Percentiles rank a stretch among this genome's conserved stretches.
These are phyloP conservation scores for Craspedostauros australis DNA, from an alignment of 108 stramenopile species.

Conservation along the genomic window DNA sequence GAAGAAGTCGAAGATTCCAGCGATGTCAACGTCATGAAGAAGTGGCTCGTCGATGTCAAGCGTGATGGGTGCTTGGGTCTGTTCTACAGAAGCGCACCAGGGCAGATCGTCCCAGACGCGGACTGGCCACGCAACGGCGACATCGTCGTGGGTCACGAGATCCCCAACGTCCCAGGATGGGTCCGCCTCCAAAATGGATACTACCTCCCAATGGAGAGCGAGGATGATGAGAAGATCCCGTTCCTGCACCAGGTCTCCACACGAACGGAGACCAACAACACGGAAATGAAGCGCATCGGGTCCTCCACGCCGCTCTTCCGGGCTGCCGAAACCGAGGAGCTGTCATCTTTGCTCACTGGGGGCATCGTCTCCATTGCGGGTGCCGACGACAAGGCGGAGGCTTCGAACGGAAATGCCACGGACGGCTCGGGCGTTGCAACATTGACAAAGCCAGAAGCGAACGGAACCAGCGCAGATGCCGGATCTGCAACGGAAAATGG, in stretches of 20 bases:
- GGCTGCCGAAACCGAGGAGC: conserved; percentile 15
- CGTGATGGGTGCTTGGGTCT: conserved; percentile 77
- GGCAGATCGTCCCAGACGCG: conserved; percentile 81
- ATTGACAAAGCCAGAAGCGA: neutral
- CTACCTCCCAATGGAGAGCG: conserved; percentile 77
- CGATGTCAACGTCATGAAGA: conserved; percentile 60
- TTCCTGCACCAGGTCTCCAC: conserved; percentile 74
- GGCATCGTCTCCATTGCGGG: conserved; percentile 18
- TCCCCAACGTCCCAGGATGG: conserved; percentile 77
- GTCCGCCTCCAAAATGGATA: conserved; percentile 88
- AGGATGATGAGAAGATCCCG: conserved; percentile 62
- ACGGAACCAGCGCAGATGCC: too few species aligned
- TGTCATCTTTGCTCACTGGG: conserved; percentile 32
- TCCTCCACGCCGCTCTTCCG: conserved; percentile 69
- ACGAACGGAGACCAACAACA: conserved; percentile 56
- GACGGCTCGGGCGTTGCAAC: neutral
- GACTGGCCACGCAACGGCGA: conserved; percentile 93
- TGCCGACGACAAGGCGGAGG: conserved; percentile 15
- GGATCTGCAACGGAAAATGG: too few species aligned
- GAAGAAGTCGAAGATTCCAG: conserved; percentile 48
- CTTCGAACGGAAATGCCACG: neutral
- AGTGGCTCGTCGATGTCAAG: conserved; percentile 86
- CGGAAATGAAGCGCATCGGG: conserved; percentile 67
- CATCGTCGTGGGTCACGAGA: conserved; percentile 76
- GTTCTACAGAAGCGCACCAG: conserved; percentile 77